Evolutionary conservation across 1,284 basidiomycete genomes (phyloP), one percentile per base, ranked within the genome.

Genomic region (Rhodotorula mucilaginosa): DNA sequence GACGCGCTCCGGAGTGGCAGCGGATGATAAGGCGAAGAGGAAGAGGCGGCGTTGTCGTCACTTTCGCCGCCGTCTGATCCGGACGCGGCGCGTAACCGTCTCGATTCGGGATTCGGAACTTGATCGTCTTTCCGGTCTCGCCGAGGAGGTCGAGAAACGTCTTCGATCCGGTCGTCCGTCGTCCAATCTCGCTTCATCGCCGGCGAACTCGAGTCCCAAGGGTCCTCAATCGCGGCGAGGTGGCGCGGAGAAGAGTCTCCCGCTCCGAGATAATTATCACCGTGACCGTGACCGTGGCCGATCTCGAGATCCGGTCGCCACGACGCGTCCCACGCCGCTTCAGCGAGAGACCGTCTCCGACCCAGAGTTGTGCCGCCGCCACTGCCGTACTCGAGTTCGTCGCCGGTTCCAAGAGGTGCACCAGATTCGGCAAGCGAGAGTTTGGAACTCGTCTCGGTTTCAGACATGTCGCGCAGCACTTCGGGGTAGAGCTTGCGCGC

Each of bases 401-500:
- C 54, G 58, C 18, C 46, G 34, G 52, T 16, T 8, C 52, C 54
- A 61, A 39, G 23, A 10, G 56, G n/a, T 3, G 61, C 29, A 18
- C 58, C 34, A 8, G 44, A n/a, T 2, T 46, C 47, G 29, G 63
- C 44, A 19, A 64, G 62, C 7, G 62, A 57, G 52, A 65, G 59
- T 29, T 69, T 69, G n/a, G 68, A 61, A 31, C 52, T 21, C 54
- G 54, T 56, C 7, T 56, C 44, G 8, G 61, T 18, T n/a, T 71
- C 66, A 16, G 62, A 62, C 59, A 65, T 65, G 56, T 73, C 71
- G 26, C 64, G 64, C 48, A 70, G 49, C 13, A 73, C 52, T 44
- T 70, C 64, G 47, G 72, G 72, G 44, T 73, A 73, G 57, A 68
- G 61, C 19, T 49, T 48, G 34, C 71, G 62, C 0, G 73, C 68